A percentile compares a stretch with the other conserved stretches of the same genome.
Conservation (phyloP, 2,329 filamentous ascomycete genomes). For the Fusarium annulatum region DNA sequence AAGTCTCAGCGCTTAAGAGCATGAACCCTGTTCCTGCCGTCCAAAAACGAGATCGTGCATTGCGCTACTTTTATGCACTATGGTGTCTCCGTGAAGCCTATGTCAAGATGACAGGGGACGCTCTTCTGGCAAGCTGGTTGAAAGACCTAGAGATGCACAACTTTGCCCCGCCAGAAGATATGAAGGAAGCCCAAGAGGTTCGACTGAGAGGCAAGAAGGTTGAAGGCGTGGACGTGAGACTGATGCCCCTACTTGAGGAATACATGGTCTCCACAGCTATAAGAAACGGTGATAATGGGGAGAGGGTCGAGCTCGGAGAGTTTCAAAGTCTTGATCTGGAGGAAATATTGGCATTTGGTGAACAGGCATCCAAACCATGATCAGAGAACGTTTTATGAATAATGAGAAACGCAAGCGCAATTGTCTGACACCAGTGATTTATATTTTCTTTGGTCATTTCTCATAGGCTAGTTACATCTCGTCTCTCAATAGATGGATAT, state of each 20-base stretch:
- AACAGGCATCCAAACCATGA: conserved; percentile 40
- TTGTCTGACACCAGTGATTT: not conserved
- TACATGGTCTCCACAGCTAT: conserved; percentile 67
- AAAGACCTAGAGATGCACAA: conserved; percentile 74
- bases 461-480: conserved; percentile 15
- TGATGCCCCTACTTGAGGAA: conserved; percentile 58
- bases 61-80: conserved; percentile 79
- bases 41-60: conserved; percentile 61
- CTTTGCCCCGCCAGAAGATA: conserved; percentile 66
- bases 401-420: not conserved
- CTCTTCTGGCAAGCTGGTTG: conserved; percentile 79
- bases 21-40: conserved; percentile 44
- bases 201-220: conserved; percentile 47
- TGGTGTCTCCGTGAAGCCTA: conserved; percentile 86
- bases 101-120: conserved; percentile 85
- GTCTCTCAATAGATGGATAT: not conserved
- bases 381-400: not conserved
- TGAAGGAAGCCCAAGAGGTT: conserved; percentile 43
- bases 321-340: conserved; percentile 59
- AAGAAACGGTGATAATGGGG: conserved; percentile 54
- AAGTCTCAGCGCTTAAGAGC: conserved; percentile 70
- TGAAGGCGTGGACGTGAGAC: conserved; percentile 50
- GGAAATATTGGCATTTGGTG: conserved; percentile 58
- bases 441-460: conserved; percentile 17
- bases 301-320: conserved; percentile 54